Evolutionary conservation across 2,329 filamentous ascomycete genomes (phyloP), one percentile per base, ranked within the genome.

Genomic region (Scedosporium minutisporum): DNA sequence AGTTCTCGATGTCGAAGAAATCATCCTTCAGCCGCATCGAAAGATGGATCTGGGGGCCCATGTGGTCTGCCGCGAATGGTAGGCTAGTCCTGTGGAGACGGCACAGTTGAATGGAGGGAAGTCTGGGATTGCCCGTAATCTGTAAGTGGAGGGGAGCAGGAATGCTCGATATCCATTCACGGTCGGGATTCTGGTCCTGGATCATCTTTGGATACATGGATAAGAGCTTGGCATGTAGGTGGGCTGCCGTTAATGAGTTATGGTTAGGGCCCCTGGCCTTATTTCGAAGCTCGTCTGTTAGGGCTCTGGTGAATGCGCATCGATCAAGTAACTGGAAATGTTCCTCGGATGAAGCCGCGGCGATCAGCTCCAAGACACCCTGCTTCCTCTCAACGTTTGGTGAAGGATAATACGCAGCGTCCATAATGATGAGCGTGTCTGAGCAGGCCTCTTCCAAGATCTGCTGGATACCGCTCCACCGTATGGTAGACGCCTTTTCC

Each of bases 351-450:
- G 80, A 76, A 3, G 81, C 80, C 0, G 83, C 82, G 4, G 82
- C 82, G 57, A 86, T 76, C 14, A 86, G 69, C 68, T 86, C 83
- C 60, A 86, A 70, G 7, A 84, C 79, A 2, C 83, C 83, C 58
- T 76, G 77, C 61, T 80, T 78, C 5, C 81, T 79, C 33, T 78
- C 73, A 68, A 82, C 78, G 65, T 77, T 80, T 2, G 80, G 78
- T 7, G 80, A 81, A 1, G 82, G 81, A 61, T 81, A 85, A 68
- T 83, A 85, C 0, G 80, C 79, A 5, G 82, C 78, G 69, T 86
- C 83, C 80, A 86, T 82, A 41, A 86, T 73, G 62, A 86, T 77
- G 21, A 86, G 73, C 4, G 80, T 82, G 68, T 86, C 83, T 3
- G 82, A 78, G 33, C 74, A 75, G 1, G 82, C 80, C 64, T 83